Evolutionary conservation across 2,329 filamentous ascomycete species (phyloP).

Genomic region (Ophiocordyceps polyrhachis-furcata): DNA sequence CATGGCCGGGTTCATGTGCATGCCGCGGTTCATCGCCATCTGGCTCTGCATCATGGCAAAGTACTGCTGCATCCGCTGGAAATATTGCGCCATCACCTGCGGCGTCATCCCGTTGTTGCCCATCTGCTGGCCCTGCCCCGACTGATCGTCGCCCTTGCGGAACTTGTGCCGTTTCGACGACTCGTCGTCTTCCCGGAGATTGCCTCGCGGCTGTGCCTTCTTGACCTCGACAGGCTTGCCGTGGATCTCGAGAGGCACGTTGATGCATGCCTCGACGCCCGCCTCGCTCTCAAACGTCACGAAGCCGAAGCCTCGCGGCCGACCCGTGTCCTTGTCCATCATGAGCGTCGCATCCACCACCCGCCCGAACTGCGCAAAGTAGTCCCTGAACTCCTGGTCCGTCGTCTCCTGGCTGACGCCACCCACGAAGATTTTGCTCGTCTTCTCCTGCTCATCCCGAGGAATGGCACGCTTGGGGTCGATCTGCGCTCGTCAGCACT

Average conservation of each 20-base stretch:
- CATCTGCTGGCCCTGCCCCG: conserved; percentile 22
- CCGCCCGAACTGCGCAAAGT: conserved; percentile 90
- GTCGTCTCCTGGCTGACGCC: conserved; percentile 95
- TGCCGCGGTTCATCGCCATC: conserved; percentile 65
- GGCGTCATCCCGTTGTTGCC: conserved; percentile 60
- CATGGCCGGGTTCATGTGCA: conserved; percentile 58
- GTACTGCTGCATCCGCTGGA: conserved; percentile 96
- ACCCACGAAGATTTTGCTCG: conserved; percentile 95
- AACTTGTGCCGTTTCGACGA: conserved; percentile 43
- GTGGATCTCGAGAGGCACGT: conserved; percentile 72
- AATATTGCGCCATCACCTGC: conserved; percentile 96
- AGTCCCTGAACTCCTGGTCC: conserved; percentile 88
- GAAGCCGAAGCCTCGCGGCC: conserved; percentile 89
- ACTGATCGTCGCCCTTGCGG: conserved; percentile 31
- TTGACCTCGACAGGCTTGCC: conserved; percentile 97
- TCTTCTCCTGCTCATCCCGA: conserved; percentile 93
- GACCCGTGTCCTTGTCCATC: conserved; percentile 99
- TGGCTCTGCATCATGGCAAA: conserved; percentile 90
- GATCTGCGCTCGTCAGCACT: conserved; percentile 39
- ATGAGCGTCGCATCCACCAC: conserved; percentile 96
- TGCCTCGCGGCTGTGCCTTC: conserved; percentile 88
- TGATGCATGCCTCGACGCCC: conserved; percentile 80
- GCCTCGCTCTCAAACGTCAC: conserved; percentile 95
- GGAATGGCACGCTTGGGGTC: conserved; percentile 96
- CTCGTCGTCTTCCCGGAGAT: conserved; percentile 80